Conservation (phyloP, 352 stramenopile genomes). For the Blastocystis hominis region DNA sequence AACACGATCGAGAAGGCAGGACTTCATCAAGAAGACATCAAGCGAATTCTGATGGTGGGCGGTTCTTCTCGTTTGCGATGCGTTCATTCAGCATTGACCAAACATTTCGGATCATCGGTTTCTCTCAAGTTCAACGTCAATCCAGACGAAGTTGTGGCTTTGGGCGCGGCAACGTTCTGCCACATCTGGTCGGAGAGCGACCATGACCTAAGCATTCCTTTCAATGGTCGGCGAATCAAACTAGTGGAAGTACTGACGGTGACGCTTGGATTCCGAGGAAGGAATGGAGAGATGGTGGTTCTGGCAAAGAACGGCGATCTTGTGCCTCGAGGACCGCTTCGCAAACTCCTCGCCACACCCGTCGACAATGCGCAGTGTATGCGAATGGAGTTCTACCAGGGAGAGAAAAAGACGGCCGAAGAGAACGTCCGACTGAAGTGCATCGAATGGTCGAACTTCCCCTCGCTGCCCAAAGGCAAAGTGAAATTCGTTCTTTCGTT, state of each 20-base stretch:
- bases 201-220: constrained; percentile 66
- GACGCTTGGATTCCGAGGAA: neutral
- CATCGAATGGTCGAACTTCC: neutral
- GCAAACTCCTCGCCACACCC: neutral
- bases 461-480: neutral
- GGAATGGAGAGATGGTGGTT: neutral
- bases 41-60: neutral
- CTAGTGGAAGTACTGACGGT: neutral
- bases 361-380: neutral
- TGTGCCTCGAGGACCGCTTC: neutral
- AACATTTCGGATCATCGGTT: neutral
- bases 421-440: neutral
- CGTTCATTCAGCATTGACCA: neutral
- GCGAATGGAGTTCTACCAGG: neutral
- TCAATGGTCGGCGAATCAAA: neutral
- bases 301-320: neutral
- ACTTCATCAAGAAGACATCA: constrained; percentile 80
- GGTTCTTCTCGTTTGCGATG: neutral
- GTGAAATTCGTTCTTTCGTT: neutral
- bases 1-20: constrained; percentile 88
- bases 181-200: neutral
- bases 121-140: neutral
- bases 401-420: neutral
- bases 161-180: neutral
- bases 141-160: neutral